phyloP scores from a whole-genome alignment of 345 rosid species.

The Ailanthus altissimus region DNA sequence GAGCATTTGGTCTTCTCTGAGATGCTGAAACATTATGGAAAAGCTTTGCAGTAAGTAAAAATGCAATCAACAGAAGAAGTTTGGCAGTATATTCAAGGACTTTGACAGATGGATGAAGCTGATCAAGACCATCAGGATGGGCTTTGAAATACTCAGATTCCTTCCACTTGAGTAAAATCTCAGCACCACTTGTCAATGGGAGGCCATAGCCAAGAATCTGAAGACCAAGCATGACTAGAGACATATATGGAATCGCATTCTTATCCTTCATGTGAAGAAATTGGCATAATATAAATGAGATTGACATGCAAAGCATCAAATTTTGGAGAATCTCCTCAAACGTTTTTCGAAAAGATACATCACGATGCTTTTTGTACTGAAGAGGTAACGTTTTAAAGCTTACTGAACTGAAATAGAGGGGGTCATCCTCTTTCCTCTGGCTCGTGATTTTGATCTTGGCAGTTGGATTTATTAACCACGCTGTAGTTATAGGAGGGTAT shows the following conservation, averaged over 20 bases:
- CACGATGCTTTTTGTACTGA: neutral
- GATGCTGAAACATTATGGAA: neutral
- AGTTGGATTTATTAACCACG: neutral
- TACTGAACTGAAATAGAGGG: neutral
- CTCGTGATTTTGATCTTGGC: neutral
- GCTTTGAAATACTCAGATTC: neutral
- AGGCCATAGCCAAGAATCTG: conserved; percentile 1
- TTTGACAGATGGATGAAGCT: neutral
- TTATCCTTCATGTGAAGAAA: neutral
- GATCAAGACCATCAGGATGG: neutral
- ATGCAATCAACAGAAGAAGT: too few species aligned
- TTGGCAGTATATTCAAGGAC: neutral
- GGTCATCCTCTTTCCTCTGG: neutral
- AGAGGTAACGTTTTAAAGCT: neutral
- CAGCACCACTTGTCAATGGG: neutral
- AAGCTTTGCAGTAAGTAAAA: neutral
- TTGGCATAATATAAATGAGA: neutral
- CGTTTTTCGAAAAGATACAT: neutral
- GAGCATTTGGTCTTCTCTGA: neutral
- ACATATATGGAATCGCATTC: neutral
- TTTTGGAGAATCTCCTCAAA: neutral
- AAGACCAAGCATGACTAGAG: neutral
- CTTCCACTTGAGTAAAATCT: neutral
- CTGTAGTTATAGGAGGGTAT: neutral
- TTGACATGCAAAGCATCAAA: neutral